Percentiles rank a stretch among this genome's conserved stretches.
Evolutionary conservation across 2,329 filamentous ascomycete species (phyloP).

Genomic region (Neofusicoccum umdonicola): DNA sequence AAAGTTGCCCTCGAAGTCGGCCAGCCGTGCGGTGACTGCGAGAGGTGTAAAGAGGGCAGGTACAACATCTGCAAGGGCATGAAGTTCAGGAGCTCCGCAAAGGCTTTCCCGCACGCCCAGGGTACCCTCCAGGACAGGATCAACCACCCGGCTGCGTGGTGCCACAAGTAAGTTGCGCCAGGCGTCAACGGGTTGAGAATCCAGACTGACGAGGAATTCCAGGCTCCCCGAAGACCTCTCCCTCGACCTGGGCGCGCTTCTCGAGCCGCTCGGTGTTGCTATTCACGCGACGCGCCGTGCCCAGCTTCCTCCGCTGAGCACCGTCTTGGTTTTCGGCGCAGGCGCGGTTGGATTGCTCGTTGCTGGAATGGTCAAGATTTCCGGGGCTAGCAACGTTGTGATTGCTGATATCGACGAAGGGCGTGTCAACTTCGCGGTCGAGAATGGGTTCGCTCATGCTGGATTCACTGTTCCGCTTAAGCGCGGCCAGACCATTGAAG

Average conservation of each 20-base stretch:
- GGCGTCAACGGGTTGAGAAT: not conserved
- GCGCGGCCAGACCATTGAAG: constrained; percentile 50
- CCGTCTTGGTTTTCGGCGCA: constrained; percentile 59
- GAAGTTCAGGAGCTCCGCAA: constrained; percentile 59
- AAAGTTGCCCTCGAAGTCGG: constrained; percentile 92
- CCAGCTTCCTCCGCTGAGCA: constrained; percentile 44
- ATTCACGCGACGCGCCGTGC: constrained; percentile 59
- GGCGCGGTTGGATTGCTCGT: constrained; percentile 61
- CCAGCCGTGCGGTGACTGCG: constrained; percentile 69
- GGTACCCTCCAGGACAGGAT: constrained; percentile 63
- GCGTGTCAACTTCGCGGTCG: constrained; percentile 54
- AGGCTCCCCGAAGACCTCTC: constrained; percentile 52
- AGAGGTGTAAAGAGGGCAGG: constrained; percentile 54
- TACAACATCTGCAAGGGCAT: constrained; percentile 63
- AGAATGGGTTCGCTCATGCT: constrained; percentile 48
- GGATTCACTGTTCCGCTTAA: constrained; percentile 48
- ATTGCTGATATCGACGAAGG: constrained; percentile 61
- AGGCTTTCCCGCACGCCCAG: constrained; percentile 60
- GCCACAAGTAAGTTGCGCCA: constrained; percentile 46
- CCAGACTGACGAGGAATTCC: not conserved
- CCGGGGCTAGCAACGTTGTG: constrained; percentile 54
- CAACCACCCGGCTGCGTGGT: constrained; percentile 61
- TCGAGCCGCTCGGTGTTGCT: constrained; percentile 61
- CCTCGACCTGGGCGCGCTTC: constrained; percentile 56
- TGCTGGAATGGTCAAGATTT: constrained; percentile 55